Conservation (phyloP, 2,329 filamentous ascomycete genomes). For the Colletotrichum brevisporum region DNA sequence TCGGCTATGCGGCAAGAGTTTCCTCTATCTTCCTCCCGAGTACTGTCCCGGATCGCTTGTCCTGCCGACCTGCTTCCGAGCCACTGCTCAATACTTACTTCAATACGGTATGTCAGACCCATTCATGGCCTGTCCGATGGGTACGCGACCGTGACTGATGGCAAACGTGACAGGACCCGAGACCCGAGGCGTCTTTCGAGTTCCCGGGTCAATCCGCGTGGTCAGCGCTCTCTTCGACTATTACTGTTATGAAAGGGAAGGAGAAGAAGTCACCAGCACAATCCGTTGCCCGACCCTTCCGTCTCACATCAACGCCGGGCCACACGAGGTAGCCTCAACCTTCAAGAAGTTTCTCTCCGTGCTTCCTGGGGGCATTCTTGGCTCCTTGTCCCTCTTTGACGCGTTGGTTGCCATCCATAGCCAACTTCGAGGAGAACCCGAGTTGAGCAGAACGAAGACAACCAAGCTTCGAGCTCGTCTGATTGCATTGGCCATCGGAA, state of each 20-base stretch:
- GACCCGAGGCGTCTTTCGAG: conserved; percentile 73
- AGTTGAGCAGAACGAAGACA: conserved; percentile 67
- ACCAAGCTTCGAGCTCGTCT: conserved; percentile 73
- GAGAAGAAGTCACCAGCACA: conserved; percentile 67
- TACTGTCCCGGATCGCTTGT: conserved; percentile 70
- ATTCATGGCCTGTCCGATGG: not conserved
- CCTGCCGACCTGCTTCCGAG: conserved; percentile 76
- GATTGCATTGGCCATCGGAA: conserved; percentile 74
- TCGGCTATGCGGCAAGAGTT: conserved; percentile 73
- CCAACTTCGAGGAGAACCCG: conserved; percentile 66
- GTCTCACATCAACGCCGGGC: conserved; percentile 69
- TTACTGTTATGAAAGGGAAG: conserved; percentile 67
- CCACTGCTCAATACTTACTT: conserved; percentile 74
- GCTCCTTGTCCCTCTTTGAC: conserved; percentile 73
- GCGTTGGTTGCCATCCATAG: conserved; percentile 73
- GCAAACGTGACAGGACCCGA: conserved; percentile 48
- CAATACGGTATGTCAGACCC: conserved; percentile 64
- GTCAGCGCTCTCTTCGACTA: conserved; percentile 75
- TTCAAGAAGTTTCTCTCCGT: conserved; percentile 77
- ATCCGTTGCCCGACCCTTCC: conserved; percentile 73
- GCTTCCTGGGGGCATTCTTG: conserved; percentile 76
- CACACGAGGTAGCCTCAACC: conserved; percentile 76
- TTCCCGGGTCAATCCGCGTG: conserved; percentile 70
- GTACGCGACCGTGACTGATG: conserved; percentile 38
- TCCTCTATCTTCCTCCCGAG: conserved; percentile 71